Evolutionary conservation across 2,329 filamentous ascomycete genomes (phyloP), one percentile per base, ranked within the genome.

Genomic region (Cadophora luteo-olivacea): DNA sequence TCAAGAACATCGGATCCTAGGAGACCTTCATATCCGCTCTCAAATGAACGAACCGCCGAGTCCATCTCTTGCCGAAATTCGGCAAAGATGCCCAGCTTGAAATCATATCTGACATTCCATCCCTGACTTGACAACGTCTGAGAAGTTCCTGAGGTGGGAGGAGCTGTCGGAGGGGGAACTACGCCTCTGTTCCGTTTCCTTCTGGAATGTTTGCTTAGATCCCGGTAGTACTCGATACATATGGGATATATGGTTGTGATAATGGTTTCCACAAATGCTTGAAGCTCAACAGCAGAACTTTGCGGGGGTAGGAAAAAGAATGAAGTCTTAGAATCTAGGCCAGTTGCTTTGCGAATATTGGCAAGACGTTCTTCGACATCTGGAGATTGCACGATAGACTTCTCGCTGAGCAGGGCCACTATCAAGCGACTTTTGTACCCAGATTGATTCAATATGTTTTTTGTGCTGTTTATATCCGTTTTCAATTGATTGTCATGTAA

Each of bases 61-160:
- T 97, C 95, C 85, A 95, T 92, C 78, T 98, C 96, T 77, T 97
- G 92, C 9, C 96, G 88, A 73, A 97, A 97, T 77, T 98, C 95
- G 33, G 94, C 93, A 77, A 98, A 92, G 0, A 97, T 84, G 7
- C 91, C 95, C 22, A 94, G 86, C 78, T 99, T 99, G 82, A 97
- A 94, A 76, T 99, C 95, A 79, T 97, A 97, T 19, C 95, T 90
- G 64, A 97, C 91, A 76, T 93, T 94, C 96, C 95, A 99, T 3
- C 93, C 94, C 52, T 93, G 89, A 11, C 91, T 83, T 1, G 94
- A 92, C n/a, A 97, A 81, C 0, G 92, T 93, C 75, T 96, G 92
- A 0, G 94, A 97, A 1, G 93, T 97, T 33, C 92, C 93, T 24
- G 86, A 89, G 0, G 92, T 95, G 0, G 93, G 93, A 4, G 94